phyloP scores from a whole-genome alignment of 345 rosid species.

The Gossypioides kirkii region DNA sequence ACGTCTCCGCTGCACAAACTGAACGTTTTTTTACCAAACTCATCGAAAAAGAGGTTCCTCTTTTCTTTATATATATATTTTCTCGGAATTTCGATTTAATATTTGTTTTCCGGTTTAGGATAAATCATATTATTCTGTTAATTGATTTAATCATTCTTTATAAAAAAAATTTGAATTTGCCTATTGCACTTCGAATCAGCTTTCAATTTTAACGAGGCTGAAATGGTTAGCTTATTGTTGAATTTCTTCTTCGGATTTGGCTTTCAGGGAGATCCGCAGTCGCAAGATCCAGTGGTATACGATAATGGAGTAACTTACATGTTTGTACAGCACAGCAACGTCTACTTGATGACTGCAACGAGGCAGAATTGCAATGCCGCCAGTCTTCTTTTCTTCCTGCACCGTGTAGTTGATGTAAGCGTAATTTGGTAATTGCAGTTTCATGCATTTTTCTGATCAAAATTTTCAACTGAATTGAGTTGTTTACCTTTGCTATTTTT shows the following conservation, averaged over 20 bases:
- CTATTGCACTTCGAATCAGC: not conserved
- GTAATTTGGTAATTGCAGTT: constrained; percentile 7
- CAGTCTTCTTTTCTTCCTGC: constrained; percentile 81
- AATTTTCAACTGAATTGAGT: not conserved
- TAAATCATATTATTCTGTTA: not conserved
- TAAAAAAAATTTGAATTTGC: not conserved
- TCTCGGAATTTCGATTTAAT: not conserved
- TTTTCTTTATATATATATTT: not conserved
- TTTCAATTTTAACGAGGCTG: not conserved
- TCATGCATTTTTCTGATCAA: constrained; percentile 1
- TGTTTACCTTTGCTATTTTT: not conserved
- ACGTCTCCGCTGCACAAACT: constrained; percentile 74
- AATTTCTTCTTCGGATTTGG: constrained; percentile 5
- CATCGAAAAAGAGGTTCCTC: constrained; percentile 75
- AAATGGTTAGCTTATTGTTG: not conserved
- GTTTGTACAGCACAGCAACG: constrained; percentile 90
- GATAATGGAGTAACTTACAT: constrained; percentile 91
- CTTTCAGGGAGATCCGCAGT: constrained; percentile 87
- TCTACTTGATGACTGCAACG: constrained; percentile 85
- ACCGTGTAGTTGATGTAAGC: constrained; percentile 89
- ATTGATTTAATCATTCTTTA: not conserved
- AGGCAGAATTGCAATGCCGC: constrained; percentile 98
- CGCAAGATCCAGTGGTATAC: constrained; percentile 95
- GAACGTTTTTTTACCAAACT: constrained; percentile 94
- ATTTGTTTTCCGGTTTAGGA: not conserved